Evolutionary conservation across 768 basidiomycete species (phyloP), one percentile per base, ranked within the genome.

Genomic region (Amanita phalloides): DNA sequence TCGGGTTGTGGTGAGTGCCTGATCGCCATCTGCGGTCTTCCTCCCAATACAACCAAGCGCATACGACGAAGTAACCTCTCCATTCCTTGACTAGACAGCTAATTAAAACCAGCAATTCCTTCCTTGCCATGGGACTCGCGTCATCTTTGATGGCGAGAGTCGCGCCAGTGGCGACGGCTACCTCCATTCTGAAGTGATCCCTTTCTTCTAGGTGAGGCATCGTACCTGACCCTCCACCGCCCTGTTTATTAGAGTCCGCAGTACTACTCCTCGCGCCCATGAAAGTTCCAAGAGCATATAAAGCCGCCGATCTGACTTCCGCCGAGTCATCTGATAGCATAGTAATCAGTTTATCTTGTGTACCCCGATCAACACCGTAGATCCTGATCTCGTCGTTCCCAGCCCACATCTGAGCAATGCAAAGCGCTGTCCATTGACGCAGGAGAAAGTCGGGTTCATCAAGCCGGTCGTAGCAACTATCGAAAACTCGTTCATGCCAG

Each of bases 41-140:
- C 62, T 96, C 93, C 82, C 90, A 90, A 63, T 96, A 94, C 7
- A 91, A 70, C 94, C 95, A 98, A 1, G 95, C 93, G 55, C 95
- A 96, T 36, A 93, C 82, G 45, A 95, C 90, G 59, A 98, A 92
- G 71, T 90, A 90, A 6, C 95, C 96, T 51, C 92, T 73, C 90
- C 94, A 97, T 64, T 98, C 95, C 64, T 92, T 88, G 35, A 94
- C 93, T 20, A 98, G 72, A 60, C 89, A 91, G 61, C 90, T 93
- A 51, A 98, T 82, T 36, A 98, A 75, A 36, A 97, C 79, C 32
- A 97, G 73, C 20, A 97, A 72, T 64, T 98, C 96, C 68, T 96
- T 96, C 53, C 95, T 74, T 9, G 94, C 95, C 84, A 96, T 90
- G 0, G 96, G 95, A 53, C 89, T 91, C 1, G 91, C 96, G 63